Conservation (phyloP, 192 early-diverging fungal genomes). For the Coemansia sp. region DNA sequence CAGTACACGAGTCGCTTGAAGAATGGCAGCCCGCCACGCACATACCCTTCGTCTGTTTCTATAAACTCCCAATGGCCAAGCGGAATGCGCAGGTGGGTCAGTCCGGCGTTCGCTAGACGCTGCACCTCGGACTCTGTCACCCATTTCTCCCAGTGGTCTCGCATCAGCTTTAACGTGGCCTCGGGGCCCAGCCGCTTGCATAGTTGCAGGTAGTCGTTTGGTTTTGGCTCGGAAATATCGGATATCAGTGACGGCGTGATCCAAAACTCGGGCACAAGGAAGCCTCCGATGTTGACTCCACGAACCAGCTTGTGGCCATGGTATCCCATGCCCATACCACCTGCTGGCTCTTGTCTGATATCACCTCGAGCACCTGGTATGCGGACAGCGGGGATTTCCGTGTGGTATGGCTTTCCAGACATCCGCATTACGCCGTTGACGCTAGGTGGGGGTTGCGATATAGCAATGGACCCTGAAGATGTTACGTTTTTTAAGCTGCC, state of each 20-base stretch:
- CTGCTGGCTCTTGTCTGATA: constrained; percentile 33
- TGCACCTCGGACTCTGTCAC: constrained; percentile 57
- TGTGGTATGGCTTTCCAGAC: neutral
- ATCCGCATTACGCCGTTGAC: constrained; percentile 19
- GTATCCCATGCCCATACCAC: constrained; percentile 37
- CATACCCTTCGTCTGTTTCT: constrained; percentile 54
- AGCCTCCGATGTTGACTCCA: constrained; percentile 62
- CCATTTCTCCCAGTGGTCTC: constrained; percentile 60
- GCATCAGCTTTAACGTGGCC: constrained; percentile 32
- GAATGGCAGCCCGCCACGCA: constrained; percentile 48
- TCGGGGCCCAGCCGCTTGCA: constrained; percentile 53
- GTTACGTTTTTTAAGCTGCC: neutral
- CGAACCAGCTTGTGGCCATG: constrained; percentile 51
- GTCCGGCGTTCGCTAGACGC: constrained; percentile 47
- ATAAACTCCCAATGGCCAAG: constrained; percentile 65
- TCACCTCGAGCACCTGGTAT: constrained; percentile 23
- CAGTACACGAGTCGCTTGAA: constrained; percentile 54
- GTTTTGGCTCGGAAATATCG: constrained; percentile 50
- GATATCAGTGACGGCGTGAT: constrained; percentile 55
- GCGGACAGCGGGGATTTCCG: neutral
- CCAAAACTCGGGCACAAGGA: constrained; percentile 63
- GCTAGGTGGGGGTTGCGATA: neutral
- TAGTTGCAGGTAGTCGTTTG: constrained; percentile 51
- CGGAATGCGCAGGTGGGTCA: constrained; percentile 62
- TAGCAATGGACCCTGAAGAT: neutral